Evolutionary conservation across 352 stramenopile species (phyloP).

Genomic region (Phytophthora tubulina): DNA sequence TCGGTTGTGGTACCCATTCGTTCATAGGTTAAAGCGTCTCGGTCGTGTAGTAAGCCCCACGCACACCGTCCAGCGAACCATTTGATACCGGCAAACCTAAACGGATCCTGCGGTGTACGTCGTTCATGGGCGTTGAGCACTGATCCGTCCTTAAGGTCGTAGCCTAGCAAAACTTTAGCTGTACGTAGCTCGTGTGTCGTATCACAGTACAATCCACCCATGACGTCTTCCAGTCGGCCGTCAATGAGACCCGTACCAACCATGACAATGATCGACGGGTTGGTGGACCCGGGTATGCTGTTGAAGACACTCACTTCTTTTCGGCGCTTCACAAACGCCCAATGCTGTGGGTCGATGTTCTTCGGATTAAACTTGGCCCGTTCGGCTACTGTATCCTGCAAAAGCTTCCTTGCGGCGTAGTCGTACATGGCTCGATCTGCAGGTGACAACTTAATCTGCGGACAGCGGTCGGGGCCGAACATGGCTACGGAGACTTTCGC

Average conservation of each 20-base stretch:
- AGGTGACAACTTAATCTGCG: constrained; percentile 38
- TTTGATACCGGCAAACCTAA: constrained; percentile 61
- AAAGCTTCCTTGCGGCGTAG: constrained; percentile 32
- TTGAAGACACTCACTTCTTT: constrained; percentile 48
- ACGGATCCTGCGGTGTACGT: constrained; percentile 43
- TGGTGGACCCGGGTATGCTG: constrained; percentile 37
- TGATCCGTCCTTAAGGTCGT: constrained; percentile 44
- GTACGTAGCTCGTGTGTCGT: constrained; percentile 49
- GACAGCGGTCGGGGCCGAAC: constrained; percentile 35
- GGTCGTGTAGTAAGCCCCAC: constrained; percentile 43
- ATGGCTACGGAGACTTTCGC: constrained; percentile 6
- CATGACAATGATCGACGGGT: constrained; percentile 46
- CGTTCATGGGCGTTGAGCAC: constrained; percentile 48
- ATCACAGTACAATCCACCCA: constrained; percentile 58
- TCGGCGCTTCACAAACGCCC: constrained; percentile 43
- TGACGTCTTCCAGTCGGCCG: constrained; percentile 46
- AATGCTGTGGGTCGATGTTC: constrained; percentile 43
- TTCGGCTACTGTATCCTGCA: constrained; percentile 39
- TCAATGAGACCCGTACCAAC: constrained; percentile 41
- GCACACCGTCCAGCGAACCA: constrained; percentile 46
- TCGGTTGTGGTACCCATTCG: constrained; percentile 47
- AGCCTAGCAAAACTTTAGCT: constrained; percentile 47
- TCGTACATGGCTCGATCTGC: constrained; percentile 40
- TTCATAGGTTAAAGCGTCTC: constrained; percentile 57
- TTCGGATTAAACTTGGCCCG: constrained; percentile 39